Conservation (phyloP, 768 basidiomycete species). For the Termitomyces sp. region DNA sequence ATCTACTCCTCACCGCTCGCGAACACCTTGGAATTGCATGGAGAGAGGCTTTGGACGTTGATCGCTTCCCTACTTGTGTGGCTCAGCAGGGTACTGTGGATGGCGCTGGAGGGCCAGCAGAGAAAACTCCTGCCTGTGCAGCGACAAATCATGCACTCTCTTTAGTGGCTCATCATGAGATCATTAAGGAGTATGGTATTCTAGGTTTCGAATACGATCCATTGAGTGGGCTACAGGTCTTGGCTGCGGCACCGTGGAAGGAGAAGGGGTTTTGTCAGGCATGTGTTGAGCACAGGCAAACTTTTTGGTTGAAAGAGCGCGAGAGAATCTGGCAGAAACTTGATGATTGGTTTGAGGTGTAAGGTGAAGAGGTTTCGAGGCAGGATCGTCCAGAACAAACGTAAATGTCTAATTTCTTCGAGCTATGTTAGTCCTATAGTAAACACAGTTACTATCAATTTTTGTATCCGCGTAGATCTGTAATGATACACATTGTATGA, state of each 20-base stretch:
- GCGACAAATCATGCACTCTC: not conserved
- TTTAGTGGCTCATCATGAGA: constrained; percentile 8
- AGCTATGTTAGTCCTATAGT: too few relatives aligned
- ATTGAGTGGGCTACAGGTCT: constrained; percentile 26
- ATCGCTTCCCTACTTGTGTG: constrained; percentile 2
- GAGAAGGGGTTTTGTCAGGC: constrained; percentile 27
- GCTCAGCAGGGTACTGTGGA: not conserved
- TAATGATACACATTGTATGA: not conserved
- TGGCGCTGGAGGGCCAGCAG: not conserved
- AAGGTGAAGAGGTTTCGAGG: not conserved
- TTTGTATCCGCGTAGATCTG: too few relatives aligned
- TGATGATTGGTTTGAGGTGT: constrained; percentile 4
- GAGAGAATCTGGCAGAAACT: constrained; percentile 24
- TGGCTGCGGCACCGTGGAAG: constrained; percentile 22
- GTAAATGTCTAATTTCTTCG: too few relatives aligned
- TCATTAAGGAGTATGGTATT: constrained; percentile 17
- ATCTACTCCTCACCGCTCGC: constrained; percentile 12
- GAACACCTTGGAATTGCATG: constrained; percentile 17
- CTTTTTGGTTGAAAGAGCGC: constrained; percentile 22
- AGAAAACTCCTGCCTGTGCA: not conserved
- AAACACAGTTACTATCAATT: too few relatives aligned
- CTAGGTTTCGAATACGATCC: constrained; percentile 28
- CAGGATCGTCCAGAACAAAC: not conserved
- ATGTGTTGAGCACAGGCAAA: constrained; percentile 23
- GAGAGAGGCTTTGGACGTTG: constrained; percentile 11